Percentiles rank a stretch among this genome's conserved stretches.
Conservation (phyloP, 495 filamentous ascomycete species). For the Hyphodiscus hymeniophilus region DNA sequence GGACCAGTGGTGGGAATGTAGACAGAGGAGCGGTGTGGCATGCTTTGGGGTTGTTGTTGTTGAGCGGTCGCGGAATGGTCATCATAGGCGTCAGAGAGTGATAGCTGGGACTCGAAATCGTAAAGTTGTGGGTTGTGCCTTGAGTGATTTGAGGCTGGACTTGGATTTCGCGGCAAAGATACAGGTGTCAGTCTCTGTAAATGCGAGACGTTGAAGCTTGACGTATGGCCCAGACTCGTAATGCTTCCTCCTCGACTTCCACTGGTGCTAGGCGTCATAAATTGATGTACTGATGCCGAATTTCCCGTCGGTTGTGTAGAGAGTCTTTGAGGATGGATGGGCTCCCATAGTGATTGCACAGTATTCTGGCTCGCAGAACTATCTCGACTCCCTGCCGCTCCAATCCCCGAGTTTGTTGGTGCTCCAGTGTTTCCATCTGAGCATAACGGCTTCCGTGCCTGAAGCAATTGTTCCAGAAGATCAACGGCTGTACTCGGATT, state of each 20-base stretch:
- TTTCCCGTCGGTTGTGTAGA: conserved; percentile 7
- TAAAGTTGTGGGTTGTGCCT: conserved; percentile 6
- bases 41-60: conserved; percentile 7
- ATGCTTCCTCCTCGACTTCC: conserved; percentile 14
- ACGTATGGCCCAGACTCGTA: conserved; percentile 3
- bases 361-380: conserved; percentile 17
- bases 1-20: conserved; percentile 11
- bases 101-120: conserved; percentile 11
- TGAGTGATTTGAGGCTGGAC: conserved; percentile 2
- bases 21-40: conserved; percentile 6
- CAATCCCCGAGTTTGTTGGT: neutral
- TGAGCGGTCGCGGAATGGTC: neutral
- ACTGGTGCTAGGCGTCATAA: conserved; percentile 18
- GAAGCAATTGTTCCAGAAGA: conserved; percentile 17
- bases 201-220: conserved; percentile 2
- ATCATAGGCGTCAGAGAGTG: conserved; percentile 5
- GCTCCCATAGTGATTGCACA: conserved; percentile 16
- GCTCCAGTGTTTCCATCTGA: conserved; percentile 6
- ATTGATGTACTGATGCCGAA: conserved; percentile 11
- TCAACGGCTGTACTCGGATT: conserved; percentile 9
- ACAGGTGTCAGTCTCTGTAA: conserved; percentile 6
- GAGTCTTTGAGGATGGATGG: conserved; percentile 7
- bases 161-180: conserved; percentile 13
- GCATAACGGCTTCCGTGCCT: conserved; percentile 15
- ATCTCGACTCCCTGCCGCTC: conserved; percentile 9